phyloP scores from a whole-genome alignment of 805 yeast genomes.

The Pichia eremophila region DNA sequence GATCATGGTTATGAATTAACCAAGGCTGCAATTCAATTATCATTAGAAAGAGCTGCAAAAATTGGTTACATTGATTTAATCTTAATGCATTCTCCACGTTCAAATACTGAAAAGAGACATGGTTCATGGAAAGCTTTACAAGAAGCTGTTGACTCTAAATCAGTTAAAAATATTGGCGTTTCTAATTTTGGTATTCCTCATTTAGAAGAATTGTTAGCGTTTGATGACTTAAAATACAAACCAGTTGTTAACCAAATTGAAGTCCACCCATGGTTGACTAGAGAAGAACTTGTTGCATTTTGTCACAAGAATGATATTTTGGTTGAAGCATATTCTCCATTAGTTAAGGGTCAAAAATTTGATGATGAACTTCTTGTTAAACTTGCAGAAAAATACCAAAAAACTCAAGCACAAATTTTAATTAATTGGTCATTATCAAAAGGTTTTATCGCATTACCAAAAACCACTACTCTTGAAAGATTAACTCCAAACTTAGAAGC shows the following conservation, averaged over 20 bases:
- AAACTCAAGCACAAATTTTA: constrained; percentile 47
- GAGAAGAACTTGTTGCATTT: constrained; percentile 35
- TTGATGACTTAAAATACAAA: constrained; percentile 31
- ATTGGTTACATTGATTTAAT: constrained; percentile 43
- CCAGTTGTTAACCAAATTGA: constrained; percentile 45
- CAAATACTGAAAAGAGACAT: constrained; percentile 27
- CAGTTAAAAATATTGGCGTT: constrained; percentile 48
- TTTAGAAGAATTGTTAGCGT: constrained; percentile 30
- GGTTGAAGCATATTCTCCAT: constrained; percentile 55
- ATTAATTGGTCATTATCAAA: constrained; percentile 58
- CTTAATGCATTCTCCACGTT: constrained; percentile 44
- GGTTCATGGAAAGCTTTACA: constrained; percentile 47
- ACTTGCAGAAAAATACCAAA: constrained; percentile 39
- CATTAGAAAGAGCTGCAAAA: constrained; percentile 32
- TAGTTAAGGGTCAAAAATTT: constrained; percentile 43
- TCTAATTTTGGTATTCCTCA: constrained; percentile 53
- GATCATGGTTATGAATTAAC: constrained; percentile 30
- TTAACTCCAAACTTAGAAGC: constrained; percentile 31
- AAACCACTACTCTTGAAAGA: constrained; percentile 25
- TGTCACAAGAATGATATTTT: constrained; percentile 36
- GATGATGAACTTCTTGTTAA: constrained; percentile 31
- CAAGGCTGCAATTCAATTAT: constrained; percentile 31
- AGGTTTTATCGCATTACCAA: constrained; percentile 39
- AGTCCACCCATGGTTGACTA: constrained; percentile 38
- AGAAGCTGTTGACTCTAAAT: constrained; percentile 41